Evolutionary conservation across 768 basidiomycete genomes (phyloP), one percentile per base, ranked within the genome.

Genomic region (Pseudohyphozyma bogoriensis): DNA sequence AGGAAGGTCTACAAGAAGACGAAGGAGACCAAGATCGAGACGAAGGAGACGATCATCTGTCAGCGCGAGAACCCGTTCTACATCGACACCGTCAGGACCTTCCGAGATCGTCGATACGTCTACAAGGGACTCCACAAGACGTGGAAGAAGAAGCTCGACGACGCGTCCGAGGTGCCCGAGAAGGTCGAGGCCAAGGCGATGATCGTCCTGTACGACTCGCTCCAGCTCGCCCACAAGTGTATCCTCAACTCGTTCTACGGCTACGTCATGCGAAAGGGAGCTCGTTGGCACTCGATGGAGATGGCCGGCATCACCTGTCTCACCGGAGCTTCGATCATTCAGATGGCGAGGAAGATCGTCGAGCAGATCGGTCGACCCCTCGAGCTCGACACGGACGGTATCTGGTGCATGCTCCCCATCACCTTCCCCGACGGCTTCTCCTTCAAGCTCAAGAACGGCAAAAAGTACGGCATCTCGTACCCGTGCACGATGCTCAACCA

Each of bases 401-500:
- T 99, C 66, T 97, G 95, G 95, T 99, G 95, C 75, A 99, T 99
- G 95, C 83, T 97, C 28, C 95, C 95, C 6, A 90, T 89, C 4
- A 82, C 90, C 16, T 99, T 99, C 74, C 95, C 95, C 3, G 95
- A 97, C 75, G 66, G 95, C 74, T 97, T 96, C 83, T 85, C 84
- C 73, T 96, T 97, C 80, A 84, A 91, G 71, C 79, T 96, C 60
- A 77, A 78, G 47, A 85, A 81, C 68, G 93, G 95, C 60, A 96
- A 96, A 77, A 77, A 84, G 10, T 83, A 96, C 65, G 77, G 79
- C 10, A 84, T 99, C 69, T 96, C 92, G 24, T 99, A 97, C 71
- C 95, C 95, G 0, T 97, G 95, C 74, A 97, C 92, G 8, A 99
- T 99, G 93, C 82, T 99, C 62, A 99, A 99, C 71, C 95, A 99